These are phyloP conservation scores for Amylocystis lapponica DNA, from an alignment of 768 basidiomycete species.

Conservation along the genomic window DNA sequence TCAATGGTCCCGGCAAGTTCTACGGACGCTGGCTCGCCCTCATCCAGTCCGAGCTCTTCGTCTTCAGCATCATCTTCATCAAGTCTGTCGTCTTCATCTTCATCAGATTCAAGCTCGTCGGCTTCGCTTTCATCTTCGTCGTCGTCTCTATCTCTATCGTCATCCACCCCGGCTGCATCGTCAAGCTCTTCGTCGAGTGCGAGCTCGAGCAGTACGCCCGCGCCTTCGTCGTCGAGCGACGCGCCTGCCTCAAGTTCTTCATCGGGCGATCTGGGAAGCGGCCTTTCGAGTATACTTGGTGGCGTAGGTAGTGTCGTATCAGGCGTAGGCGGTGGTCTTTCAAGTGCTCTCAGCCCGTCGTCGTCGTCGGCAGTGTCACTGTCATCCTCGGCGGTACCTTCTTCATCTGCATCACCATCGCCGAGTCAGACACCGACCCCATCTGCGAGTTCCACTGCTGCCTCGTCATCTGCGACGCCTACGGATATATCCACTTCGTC, in stretches of 20 bases:
- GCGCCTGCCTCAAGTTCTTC: neutral
- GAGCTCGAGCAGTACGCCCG: neutral
- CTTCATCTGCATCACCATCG: neutral
- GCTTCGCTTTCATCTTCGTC: no score
- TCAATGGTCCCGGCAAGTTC: no score
- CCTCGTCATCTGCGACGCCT: neutral
- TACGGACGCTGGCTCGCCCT: no score
- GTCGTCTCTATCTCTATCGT: no score
- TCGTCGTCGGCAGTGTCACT: neutral
- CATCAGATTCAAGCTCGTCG: no score
- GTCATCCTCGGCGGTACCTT: neutral
- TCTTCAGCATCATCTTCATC: neutral
- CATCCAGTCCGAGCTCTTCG: neutral
- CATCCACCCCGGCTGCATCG: no score
- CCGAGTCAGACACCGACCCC: no score
- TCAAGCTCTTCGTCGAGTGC: no score
- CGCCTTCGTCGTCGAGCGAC: neutral
- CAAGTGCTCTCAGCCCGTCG: no score
- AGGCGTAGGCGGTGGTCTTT: neutral
- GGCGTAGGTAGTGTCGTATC: neutral
- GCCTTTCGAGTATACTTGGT: no score
- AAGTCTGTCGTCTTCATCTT: neutral
- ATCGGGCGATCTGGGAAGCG: neutral
- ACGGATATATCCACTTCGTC: conserved; percentile 4
- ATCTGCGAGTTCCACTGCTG: neutral